Conservation (phyloP, 2,329 filamentous ascomycete species). For the Trichoderma gracile region DNA sequence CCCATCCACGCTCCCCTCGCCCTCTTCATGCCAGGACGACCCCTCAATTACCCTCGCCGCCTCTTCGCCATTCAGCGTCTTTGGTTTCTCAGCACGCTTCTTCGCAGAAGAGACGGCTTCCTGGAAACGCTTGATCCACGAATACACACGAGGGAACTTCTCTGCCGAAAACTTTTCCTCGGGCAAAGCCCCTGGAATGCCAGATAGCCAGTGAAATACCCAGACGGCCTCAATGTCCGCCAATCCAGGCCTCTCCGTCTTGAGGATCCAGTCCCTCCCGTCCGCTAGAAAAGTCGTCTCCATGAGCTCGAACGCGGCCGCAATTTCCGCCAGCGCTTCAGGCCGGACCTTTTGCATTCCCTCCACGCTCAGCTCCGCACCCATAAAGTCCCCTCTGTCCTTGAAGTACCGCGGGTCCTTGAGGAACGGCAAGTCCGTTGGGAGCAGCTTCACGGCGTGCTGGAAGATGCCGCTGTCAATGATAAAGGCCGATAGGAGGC, state of each 20-base stretch:
- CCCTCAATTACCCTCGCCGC: conserved; percentile 51
- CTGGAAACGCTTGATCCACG: conserved; percentile 65
- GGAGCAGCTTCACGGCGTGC: conserved; percentile 56
- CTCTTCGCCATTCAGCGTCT: conserved; percentile 53
- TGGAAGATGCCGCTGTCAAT: conserved; percentile 60
- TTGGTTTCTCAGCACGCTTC: conserved; percentile 38
- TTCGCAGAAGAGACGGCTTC: conserved; percentile 47
- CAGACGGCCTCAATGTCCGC: conserved; percentile 71
- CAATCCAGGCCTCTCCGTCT: conserved; percentile 53
- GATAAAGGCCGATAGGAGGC: conserved; percentile 57
- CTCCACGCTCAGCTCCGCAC: conserved; percentile 33
- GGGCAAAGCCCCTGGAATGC: conserved; percentile 57
- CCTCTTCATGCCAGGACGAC: conserved; percentile 49
- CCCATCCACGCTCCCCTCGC: conserved; percentile 46
- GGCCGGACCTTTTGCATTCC: conserved; percentile 41
- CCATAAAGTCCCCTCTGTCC: conserved; percentile 52
- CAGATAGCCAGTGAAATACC: conserved; percentile 65
- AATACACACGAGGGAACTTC: conserved; percentile 60
- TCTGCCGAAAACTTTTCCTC: conserved; percentile 51
- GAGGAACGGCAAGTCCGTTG: conserved; percentile 53
- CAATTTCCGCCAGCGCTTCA: conserved; percentile 58
- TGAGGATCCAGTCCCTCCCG: conserved; percentile 65
- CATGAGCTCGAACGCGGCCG: conserved; percentile 56
- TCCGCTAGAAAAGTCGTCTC: conserved; percentile 65
- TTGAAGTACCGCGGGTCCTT: conserved; percentile 59